Base-by-base conservation (phyloP, 2,329 filamentous ascomycete genomes). In the Arachnopeziza araneosa region DNA sequence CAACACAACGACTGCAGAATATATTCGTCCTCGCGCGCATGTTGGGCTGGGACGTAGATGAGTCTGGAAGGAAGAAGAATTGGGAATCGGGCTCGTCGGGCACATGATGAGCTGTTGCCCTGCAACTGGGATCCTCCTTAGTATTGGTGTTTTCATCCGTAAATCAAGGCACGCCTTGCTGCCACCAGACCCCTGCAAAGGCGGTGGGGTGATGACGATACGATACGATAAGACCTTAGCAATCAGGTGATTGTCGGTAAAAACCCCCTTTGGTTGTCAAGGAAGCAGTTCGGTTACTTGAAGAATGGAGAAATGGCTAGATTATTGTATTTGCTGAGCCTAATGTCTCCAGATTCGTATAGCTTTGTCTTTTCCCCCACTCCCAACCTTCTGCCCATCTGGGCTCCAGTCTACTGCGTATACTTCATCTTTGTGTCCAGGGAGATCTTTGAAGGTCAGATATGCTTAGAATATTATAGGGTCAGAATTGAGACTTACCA, bases 361-460 rank as follows among this genome's bases (percentile, higher is more conserved):
- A 1, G 85, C 85, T 74, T 96, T 97, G 74, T 99, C 95, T 73
- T 93, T 93, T 10, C 95, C 95, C 58, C 93, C 95, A 73, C 92
- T 96, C 21, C 87, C 92, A 19, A 98, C 93, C 68, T 87, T 87
- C 67, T 91, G 84, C 9, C 95, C 95, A 72, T 97, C 93, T 0
- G 91, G 88, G 67, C 90, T 93, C 95, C 93, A 98, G 73, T 98
- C 93, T 14, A 97, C 87, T 0, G 93, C 91, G 74, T 93, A 97
- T 0, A 97, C 93, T 73, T 97, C 91, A 69, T 96, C 93, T 72
- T 90, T 84, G 73, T 98, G 93, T 0, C 93, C 92, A 0, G 93
- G 91, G 52, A 98, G 78, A 77, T 97, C 93, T 82, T 65, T 58
- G 9, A 50, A 56, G 12, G n/a, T 50, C 14, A 24, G 22, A 26